These are phyloP conservation scores for Buddleja alternifolia DNA, from an alignment of 257 asterid species.

Conservation along the genomic window DNA sequence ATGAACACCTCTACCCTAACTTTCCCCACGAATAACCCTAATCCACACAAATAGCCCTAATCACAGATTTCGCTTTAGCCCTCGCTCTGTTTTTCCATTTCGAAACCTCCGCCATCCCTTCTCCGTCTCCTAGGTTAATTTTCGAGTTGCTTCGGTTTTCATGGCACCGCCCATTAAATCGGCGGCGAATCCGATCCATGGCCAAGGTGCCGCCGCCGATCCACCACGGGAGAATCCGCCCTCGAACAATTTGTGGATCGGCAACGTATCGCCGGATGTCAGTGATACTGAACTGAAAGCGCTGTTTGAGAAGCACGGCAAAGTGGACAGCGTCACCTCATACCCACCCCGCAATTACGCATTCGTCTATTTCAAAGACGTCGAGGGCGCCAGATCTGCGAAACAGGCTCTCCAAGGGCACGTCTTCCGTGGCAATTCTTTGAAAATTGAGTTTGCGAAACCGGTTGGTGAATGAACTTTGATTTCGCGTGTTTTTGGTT, in stretches of 20 bases:
- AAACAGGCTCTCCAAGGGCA: slow-evolving; percentile 75
- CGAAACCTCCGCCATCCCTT: slow-evolving; percentile 1
- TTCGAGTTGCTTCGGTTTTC: background rate
- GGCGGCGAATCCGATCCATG: slow-evolving; percentile 22
- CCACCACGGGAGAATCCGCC: slow-evolving; percentile 57
- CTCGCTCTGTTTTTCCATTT: background rate
- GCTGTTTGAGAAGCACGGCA: slow-evolving; percentile 65
- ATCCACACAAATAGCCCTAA: background rate
- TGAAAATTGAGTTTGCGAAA: slow-evolving; percentile 89
- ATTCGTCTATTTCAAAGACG: slow-evolving; percentile 62
- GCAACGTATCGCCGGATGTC: slow-evolving; percentile 68
- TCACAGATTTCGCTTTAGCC: background rate
- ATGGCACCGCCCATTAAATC: slow-evolving; percentile 40
- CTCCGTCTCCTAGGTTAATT: background rate
- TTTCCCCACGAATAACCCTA: slow-evolving; percentile 25
- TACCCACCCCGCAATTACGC: slow-evolving; percentile 83
- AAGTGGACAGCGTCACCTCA: slow-evolving; percentile 65
- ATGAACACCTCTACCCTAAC: too few relatives aligned
- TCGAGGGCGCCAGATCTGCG: slow-evolving; percentile 75
- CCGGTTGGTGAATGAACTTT: slow-evolving; percentile 72
- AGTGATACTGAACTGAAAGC: slow-evolving; percentile 66
- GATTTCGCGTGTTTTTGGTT: slow-evolving; percentile 27
- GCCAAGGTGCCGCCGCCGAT: slow-evolving; percentile 37
- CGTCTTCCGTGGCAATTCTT: slow-evolving; percentile 56
- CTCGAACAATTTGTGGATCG: slow-evolving; percentile 87